These are phyloP conservation scores for Hypoxylon intermedium DNA, from an alignment of 495 filamentous ascomycete genomes.

Conservation along the genomic window DNA sequence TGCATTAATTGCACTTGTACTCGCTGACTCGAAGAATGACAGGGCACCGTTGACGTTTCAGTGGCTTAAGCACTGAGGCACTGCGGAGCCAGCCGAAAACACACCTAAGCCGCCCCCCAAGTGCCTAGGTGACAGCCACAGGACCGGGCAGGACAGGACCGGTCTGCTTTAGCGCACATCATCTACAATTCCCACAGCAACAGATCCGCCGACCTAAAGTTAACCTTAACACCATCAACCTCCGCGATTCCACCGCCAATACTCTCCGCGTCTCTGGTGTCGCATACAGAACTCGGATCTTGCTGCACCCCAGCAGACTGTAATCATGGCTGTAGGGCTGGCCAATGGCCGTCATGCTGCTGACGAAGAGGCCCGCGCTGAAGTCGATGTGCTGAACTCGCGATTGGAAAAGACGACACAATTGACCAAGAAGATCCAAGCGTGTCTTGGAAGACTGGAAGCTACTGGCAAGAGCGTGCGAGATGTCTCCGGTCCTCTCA, in stretches of 20 bases:
- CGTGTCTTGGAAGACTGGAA: constrained; percentile 82
- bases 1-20: too few species aligned
- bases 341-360: constrained; percentile 56
- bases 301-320: neutral
- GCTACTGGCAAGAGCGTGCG: constrained; percentile 87
- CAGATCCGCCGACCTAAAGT: constrained; percentile 11
- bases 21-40: too few species aligned
- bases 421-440: constrained; percentile 92
- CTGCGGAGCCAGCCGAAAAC: constrained; percentile 14
- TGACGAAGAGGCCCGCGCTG: constrained; percentile 68
- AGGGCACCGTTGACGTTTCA: too few species aligned
- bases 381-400: constrained; percentile 71
- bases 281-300: neutral
- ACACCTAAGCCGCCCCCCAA: constrained; percentile 13
- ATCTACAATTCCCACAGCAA: constrained; percentile 11
- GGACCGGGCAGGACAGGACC: too few species aligned
- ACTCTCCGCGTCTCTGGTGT: neutral
- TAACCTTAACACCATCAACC: constrained; percentile 31
- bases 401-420: constrained; percentile 68
- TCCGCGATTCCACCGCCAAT: neutral
- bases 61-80: constrained; percentile 14
- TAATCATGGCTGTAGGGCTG: constrained; percentile 56
- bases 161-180: neutral
- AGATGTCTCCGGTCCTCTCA: constrained; percentile 89
- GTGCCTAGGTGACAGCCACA: too few species aligned